Evolutionary conservation across 345 rosid genomes (phyloP), one percentile per base, ranked within the genome.

Genomic region (Salix suchowensis): DNA sequence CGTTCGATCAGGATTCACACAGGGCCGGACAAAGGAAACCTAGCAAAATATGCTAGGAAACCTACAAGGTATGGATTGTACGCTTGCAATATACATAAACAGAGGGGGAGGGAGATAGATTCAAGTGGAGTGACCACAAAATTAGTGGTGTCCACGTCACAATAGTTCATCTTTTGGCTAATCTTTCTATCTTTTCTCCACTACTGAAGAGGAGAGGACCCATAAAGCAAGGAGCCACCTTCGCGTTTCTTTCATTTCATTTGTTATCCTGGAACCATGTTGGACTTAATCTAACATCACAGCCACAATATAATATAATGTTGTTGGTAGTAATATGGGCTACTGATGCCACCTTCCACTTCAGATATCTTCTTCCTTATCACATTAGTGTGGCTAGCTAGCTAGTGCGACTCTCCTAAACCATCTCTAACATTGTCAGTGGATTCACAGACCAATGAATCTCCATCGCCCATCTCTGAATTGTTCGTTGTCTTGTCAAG

Each of bases 131-230:
- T 78, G 89, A 71, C 86, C 90, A 91, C 77, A 85, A 36, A 72
- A 46, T 75, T 80, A 83, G 92, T 91, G 97, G 86, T 67, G 52
- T 88, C 90, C 92, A 88, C 86, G 79, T 84, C 86, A 87, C 75
- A 6, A 19, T 70, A 68, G 73, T 76, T 76, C 74, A 66, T 39
- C 68, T 68, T 84, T 50, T 19, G 77, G 71, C 64, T 42, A 68
- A 32, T 65, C 75, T 69, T 73, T 77, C 72, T 79, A 74, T 82
- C 85, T 76, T 80, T 77, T 77, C 74, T 85, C 91, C 93, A 87
- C 88, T 82, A 78, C 52, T 7, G 1, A 11, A 19, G 23, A 62
- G 67, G 68, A 54, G 79, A 76, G 30, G 30, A 65, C 80, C 87
- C 78, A 70, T 74, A 55, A 75, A 75, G 71, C 72, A 77, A 71